These are phyloP conservation scores for Pseudogymnoascus sp. DNA, from an alignment of 2,329 filamentous ascomycete genomes.

Conservation along the genomic window DNA sequence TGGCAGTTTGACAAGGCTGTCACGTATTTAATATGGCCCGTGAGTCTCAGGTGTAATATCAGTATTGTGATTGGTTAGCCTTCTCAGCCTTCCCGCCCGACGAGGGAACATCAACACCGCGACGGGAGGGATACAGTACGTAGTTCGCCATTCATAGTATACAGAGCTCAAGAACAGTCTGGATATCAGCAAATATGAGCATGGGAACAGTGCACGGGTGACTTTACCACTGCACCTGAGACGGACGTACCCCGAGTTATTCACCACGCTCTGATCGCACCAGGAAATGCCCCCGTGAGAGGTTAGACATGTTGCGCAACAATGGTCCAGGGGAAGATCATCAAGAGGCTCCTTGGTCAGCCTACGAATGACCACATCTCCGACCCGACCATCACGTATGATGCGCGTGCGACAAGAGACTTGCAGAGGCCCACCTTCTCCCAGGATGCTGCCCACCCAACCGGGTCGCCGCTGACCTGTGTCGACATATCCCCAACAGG, in stretches of 20 bases:
- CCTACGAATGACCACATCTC: slow-evolving; percentile 10
- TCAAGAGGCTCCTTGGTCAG: slow-evolving; percentile 14
- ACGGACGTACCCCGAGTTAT: not conserved
- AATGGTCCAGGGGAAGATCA: slow-evolving; percentile 13
- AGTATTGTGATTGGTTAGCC: not conserved
- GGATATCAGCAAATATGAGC: not conserved
- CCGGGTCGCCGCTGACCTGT: slow-evolving; percentile 46
- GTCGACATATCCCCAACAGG: slow-evolving; percentile 53
- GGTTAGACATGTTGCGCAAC: slow-evolving; percentile 11
- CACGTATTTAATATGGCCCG: not conserved
- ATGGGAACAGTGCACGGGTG: not conserved
- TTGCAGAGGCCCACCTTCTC: slow-evolving; percentile 37
- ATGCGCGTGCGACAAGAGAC: not conserved
- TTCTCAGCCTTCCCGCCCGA: not conserved
- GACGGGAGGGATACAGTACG: not conserved
- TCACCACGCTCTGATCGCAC: not conserved
- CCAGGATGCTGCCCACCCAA: slow-evolving; percentile 47
- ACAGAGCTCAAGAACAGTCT: not conserved
- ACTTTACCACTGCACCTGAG: not conserved
- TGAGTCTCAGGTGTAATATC: slow-evolving; percentile 5
- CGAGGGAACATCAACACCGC: not conserved
- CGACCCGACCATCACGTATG: slow-evolving; percentile 7
- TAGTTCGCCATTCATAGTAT: not conserved
- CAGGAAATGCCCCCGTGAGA: not conserved
- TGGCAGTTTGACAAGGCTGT: not conserved